These are phyloP conservation scores for Adenanthera pavonina DNA, from an alignment of 306 rosid species.

Conservation along the genomic window DNA sequence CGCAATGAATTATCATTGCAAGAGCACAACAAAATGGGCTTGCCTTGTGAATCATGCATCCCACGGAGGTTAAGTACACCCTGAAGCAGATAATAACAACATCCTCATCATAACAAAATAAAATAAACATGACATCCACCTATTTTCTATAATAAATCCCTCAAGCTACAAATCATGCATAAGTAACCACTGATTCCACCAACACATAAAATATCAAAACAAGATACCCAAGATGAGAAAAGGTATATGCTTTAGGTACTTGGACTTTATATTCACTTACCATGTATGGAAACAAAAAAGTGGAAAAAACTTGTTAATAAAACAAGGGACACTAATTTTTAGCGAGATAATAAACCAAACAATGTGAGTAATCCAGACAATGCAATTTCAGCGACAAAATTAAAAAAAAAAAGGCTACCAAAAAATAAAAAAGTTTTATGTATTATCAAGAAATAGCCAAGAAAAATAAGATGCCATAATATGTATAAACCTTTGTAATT, in stretches of 20 bases:
- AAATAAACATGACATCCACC: neutral
- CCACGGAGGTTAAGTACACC: constrained; percentile 87
- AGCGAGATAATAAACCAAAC: neutral
- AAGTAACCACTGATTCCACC: neutral
- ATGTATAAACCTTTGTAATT: neutral
- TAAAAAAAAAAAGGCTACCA: too few relatives aligned
- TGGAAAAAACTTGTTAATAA: neutral
- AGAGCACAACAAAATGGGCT: constrained; percentile 84
- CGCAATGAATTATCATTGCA: constrained; percentile 90
- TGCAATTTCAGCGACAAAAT: neutral
- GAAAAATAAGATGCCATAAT: neutral
- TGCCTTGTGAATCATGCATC: constrained; percentile 86
- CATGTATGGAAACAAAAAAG: constrained; percentile 7
- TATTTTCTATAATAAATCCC: neutral
- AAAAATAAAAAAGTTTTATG: too few relatives aligned
- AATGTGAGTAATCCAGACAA: neutral
- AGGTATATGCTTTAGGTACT: neutral
- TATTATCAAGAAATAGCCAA: too few relatives aligned
- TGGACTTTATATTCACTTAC: neutral
- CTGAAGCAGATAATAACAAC: constrained; percentile 48
- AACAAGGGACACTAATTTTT: neutral
- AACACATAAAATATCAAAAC: neutral
- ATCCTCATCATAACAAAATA: constrained; percentile 3
- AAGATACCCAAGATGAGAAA: neutral
- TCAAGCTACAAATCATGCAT: neutral